A percentile compares a stretch with the other conserved stretches of the same genome.
phyloP scores from a whole-genome alignment of 495 filamentous ascomycete species.

The Platismatia glauca region DNA sequence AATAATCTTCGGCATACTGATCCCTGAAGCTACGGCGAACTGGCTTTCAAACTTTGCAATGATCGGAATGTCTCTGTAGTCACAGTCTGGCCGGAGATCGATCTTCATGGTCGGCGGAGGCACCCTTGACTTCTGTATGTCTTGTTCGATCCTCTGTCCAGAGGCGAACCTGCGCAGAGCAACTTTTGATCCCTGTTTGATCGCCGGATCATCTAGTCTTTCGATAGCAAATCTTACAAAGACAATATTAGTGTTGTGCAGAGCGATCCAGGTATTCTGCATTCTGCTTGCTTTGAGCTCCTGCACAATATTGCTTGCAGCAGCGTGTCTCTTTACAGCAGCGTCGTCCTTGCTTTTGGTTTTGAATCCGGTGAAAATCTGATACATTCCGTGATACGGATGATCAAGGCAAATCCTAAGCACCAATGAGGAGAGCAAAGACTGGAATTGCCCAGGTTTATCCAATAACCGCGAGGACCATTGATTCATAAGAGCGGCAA shows the following conservation, averaged over 20 bases:
- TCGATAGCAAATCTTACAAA: constrained; percentile 69
- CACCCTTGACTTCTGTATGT: constrained; percentile 44
- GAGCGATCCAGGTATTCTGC: constrained; percentile 50
- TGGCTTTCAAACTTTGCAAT: constrained; percentile 58
- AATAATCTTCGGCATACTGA: constrained; percentile 87
- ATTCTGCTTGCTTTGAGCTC: constrained; percentile 44
- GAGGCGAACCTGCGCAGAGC: constrained; percentile 48
- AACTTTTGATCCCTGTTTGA: constrained; percentile 60
- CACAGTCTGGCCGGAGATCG: constrained; percentile 56
- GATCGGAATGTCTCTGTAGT: constrained; percentile 68
- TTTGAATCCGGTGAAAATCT: constrained; percentile 75
- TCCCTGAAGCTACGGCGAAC: constrained; percentile 78
- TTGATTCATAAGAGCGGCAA: constrained; percentile 90
- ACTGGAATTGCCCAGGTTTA: constrained; percentile 59
- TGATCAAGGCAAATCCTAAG: constrained; percentile 80
- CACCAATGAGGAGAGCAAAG: constrained; percentile 59
- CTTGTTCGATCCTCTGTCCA: constrained; percentile 48
- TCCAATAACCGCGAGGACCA: constrained; percentile 82
- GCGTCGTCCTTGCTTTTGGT: constrained; percentile 61
- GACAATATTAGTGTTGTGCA: constrained; percentile 60
- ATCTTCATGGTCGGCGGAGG: constrained; percentile 89
- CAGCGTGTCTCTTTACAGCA: constrained; percentile 59
- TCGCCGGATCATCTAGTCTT: constrained; percentile 43
- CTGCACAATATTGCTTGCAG: constrained; percentile 57
- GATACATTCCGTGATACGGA: constrained; percentile 92